Conservation (phyloP, 805 yeast genomes). For the Saccharomyces jurei region DNA sequence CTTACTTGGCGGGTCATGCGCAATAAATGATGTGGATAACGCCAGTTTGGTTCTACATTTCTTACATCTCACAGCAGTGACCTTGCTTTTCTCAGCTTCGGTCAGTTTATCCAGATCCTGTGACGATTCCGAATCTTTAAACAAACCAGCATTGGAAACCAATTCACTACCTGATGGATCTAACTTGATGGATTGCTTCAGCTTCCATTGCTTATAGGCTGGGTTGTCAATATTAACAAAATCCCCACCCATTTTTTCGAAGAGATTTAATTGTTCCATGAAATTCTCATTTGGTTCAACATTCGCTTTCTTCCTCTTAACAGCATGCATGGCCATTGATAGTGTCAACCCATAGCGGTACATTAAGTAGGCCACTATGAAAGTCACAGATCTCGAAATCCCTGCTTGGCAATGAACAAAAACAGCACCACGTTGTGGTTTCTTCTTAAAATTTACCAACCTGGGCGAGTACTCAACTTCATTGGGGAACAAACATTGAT, state of each 20-base stretch:
- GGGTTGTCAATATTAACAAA: conserved; percentile 24
- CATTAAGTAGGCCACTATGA: conserved; percentile 85
- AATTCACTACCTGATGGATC: conserved; percentile 37
- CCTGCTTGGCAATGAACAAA: conserved; percentile 86
- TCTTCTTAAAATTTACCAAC: conserved; percentile 24
- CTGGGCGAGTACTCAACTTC: conserved; percentile 28
- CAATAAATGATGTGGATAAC: conserved; percentile 47
- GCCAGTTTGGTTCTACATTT: conserved; percentile 73
- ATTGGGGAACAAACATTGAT: conserved; percentile 47
- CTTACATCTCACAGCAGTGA: conserved; percentile 58
- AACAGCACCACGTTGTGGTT: conserved; percentile 38
- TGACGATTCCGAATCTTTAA: conserved; percentile 26
- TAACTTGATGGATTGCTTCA: conserved; percentile 30
- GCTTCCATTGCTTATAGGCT: conserved; percentile 38
- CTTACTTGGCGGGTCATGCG: conserved; percentile 59
- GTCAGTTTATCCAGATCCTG: conserved; percentile 20
- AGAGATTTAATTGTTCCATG: conserved; percentile 60
- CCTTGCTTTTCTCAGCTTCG: conserved; percentile 19
- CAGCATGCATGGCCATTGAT: conserved; percentile 64
- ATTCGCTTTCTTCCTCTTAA: conserved; percentile 51
- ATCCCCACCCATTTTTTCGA: conserved; percentile 37
- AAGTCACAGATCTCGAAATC: conserved; percentile 81
- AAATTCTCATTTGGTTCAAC: conserved; percentile 72
- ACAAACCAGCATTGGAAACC: conserved; percentile 26
- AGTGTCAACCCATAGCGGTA: conserved; percentile 52